Conservation (phyloP, 331 rosid species). For the Rosa hybrid region DNA sequence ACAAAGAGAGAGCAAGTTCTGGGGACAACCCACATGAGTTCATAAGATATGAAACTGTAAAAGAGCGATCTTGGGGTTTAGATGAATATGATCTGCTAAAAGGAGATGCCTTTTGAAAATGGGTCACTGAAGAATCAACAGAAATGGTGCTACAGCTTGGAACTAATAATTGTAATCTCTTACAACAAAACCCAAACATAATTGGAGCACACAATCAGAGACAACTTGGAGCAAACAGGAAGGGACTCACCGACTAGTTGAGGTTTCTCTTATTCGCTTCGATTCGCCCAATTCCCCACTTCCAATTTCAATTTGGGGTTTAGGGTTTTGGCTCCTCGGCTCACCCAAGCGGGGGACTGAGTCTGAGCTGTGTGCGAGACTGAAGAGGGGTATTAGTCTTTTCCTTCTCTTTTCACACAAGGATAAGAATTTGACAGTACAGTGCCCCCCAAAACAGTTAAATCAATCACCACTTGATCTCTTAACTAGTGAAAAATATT, state of each 20-base stretch:
- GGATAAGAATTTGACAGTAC: too few species aligned
- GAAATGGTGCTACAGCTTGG: neutral
- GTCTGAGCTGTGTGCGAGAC: neutral
- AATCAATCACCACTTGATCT: too few species aligned
- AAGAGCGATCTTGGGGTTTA: neutral
- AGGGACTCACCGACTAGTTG: neutral
- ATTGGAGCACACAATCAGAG: neutral
- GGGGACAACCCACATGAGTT: constrained; percentile 2
- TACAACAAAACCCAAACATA: neutral
- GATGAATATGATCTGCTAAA: neutral
- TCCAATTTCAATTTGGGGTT: neutral
- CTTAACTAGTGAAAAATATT: too few species aligned
- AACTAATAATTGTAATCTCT: neutral
- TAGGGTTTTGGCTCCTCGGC: neutral
- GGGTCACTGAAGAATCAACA: neutral
- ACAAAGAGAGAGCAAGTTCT: neutral
- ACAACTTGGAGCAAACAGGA: neutral
- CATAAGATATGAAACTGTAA: neutral
- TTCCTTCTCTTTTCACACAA: too few species aligned
- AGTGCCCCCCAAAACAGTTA: too few species aligned
- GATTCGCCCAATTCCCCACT: neutral
- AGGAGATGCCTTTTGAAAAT: neutral
- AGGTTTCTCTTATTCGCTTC: neutral
- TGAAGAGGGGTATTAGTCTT: neutral
- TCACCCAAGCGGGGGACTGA: neutral